phyloP scores from a whole-genome alignment of 225 moss, liverwort and hornwort genomes.

The Climacium dendroides region DNA sequence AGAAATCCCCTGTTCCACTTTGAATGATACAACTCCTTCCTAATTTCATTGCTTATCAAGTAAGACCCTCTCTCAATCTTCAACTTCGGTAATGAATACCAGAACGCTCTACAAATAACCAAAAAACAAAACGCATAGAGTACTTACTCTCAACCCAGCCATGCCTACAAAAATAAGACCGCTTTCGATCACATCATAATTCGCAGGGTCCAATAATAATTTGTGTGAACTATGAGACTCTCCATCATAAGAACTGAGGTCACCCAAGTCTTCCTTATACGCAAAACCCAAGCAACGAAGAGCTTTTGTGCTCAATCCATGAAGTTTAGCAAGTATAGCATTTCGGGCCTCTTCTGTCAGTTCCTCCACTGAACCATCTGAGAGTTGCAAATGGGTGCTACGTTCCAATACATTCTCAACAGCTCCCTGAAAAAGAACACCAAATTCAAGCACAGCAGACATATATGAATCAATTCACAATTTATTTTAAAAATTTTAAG shows the following conservation, averaged over 20 bases:
- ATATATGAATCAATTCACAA: not conserved
- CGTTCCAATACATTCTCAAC: slow-evolving; percentile 79
- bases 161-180: slow-evolving; percentile 71
- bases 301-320: slow-evolving; percentile 56
- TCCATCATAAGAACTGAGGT: slow-evolving; percentile 59
- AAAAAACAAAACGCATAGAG: not conserved
- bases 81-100: not conserved
- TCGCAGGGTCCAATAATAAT: slow-evolving; percentile 51
- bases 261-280: slow-evolving; percentile 58
- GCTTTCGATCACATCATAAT: slow-evolving; percentile 64
- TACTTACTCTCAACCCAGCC: slow-evolving; percentile 67
- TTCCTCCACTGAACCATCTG: slow-evolving; percentile 49
- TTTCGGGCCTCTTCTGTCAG: slow-evolving; percentile 47
- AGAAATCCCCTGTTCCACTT: not conserved
- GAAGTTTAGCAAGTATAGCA: slow-evolving; percentile 37
- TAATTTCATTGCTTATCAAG: not conserved
- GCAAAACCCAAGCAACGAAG: slow-evolving; percentile 77
- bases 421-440: slow-evolving; percentile 51
- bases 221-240: slow-evolving; percentile 61
- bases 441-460: not conserved
- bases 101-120: not conserved
- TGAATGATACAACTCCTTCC: not conserved
- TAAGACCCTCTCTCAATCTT: not conserved
- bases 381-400: slow-evolving; percentile 52
- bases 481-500: not conserved